Evolutionary conservation across 1,139 yeast genomes (phyloP), one percentile per base, ranked within the genome.

Genomic region (Geotrichum macrosporum): DNA sequence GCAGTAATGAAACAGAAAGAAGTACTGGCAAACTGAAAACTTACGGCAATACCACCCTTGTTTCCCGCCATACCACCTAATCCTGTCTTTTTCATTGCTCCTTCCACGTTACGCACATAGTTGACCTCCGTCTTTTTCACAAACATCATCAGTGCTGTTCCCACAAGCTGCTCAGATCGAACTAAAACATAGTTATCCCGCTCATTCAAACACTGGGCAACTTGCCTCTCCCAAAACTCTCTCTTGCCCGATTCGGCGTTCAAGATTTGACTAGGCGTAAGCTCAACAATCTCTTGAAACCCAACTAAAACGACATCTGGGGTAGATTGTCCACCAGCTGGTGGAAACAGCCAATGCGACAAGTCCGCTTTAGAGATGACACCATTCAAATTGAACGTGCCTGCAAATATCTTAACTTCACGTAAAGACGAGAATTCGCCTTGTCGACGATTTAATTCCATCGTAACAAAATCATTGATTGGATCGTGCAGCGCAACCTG

Each of bases 121-220:
- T 73, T 69, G 15, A 84, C 73, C 54, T 82, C 80, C 1, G 78
- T 70, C 50, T 78, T 78, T 54, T 78, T 80, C 9, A 81, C 81
- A 63, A 81, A 88, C 43, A 89, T 68, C 62, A 89, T 68, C 50
- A 86, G 64, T 1, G 94, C 81, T n/a, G 94, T 78, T 1, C 98
- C 97, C 3, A 96, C 98, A 20, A 94, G 71, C 66, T 92, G 97
- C 38, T 88, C 94, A 41, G 86, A 81, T 74, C 96, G 81, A 34
- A 87, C 68, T 18, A 85, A 71, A 3, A 79, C 79, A 60, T 83
- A 88, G 50, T 76, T 77, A 24, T 70, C 75, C 13, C 70, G 68
- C 4, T 66, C 60, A 53, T 84, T 81, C 46, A 94, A 67, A 12
- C 81, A 72, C 18, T 68, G 66, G 41, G 77, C 70, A 22, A 92